These are phyloP conservation scores for Neoboletus subvelutipes DNA, from an alignment of 768 basidiomycete species.

Conservation along the genomic window DNA sequence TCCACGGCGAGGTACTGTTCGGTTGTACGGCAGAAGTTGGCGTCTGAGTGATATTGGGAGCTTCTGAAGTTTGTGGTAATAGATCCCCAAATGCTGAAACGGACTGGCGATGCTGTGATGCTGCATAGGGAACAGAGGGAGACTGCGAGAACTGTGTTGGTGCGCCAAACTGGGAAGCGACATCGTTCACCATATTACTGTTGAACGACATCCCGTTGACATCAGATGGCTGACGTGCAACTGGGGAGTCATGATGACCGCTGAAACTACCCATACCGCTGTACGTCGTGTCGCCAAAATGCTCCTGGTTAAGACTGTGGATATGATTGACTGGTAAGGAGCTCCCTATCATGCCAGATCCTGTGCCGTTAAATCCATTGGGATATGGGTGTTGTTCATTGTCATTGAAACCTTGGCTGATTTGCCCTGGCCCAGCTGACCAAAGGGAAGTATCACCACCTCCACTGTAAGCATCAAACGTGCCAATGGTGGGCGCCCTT, in stretches of 20 bases:
- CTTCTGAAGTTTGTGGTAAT: constrained; percentile 16
- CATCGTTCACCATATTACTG: constrained; percentile 14
- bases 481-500: constrained; percentile 39
- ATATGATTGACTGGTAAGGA: constrained; percentile 20
- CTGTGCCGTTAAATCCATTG: constrained; percentile 24
- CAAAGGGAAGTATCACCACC: constrained; percentile 34
- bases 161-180: constrained; percentile 22
- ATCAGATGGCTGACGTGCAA: constrained; percentile 25
- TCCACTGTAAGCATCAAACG: constrained; percentile 37
- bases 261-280: constrained; percentile 21
- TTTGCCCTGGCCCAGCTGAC: constrained; percentile 31
- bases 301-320: constrained; percentile 29
- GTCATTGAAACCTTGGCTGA: constrained; percentile 20
- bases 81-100: constrained; percentile 25
- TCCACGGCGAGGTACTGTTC: constrained; percentile 25
- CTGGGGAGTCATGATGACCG: constrained; percentile 23
- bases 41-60: constrained; percentile 18
- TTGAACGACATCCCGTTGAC: constrained; percentile 25
- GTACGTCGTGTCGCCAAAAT: constrained; percentile 25
- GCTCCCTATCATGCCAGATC: constrained; percentile 18
- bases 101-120: constrained; percentile 21
- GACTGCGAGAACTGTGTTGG: constrained; percentile 22
- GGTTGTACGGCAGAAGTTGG: constrained; percentile 25
- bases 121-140: constrained; percentile 18
- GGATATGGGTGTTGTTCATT: constrained; percentile 26